Evolutionary conservation across 352 stramenopile species (phyloP), one percentile per base, ranked within the genome.

Genomic region (Saprolegnia diclina): DNA sequence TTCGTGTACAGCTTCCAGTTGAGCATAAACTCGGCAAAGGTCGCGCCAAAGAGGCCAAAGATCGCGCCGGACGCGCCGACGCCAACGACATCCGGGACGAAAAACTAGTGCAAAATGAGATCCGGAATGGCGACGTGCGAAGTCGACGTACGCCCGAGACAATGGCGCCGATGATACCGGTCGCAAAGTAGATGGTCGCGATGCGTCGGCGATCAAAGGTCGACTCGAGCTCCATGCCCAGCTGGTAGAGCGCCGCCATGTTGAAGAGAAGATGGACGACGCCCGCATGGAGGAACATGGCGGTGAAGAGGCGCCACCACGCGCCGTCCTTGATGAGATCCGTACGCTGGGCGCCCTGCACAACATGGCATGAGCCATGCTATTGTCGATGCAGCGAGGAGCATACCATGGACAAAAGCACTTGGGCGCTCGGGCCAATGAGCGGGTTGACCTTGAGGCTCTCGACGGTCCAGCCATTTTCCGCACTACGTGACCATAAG

Each of bases 31-130:
- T 92, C 84, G 13, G 82, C 79, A 61, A 89, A 71, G 37, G 78
- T 87, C 0, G 75, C 76, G 26, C 84, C 84, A 61, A 92, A 82
- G 37, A 90, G 71, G 21, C 79, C 82, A 73, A 90, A 92, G 40
- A 89, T 88, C n/a, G 80, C 85, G n/a, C 84, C 84, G 9, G 74
- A 85, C 26, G 84, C 79, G 54, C 84, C 84, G 0, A 92, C 82
- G 21, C 45, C 45, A n/a, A 69, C 46, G 37, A 67, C 6, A 53
- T 24, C 42, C 6, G 5, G 56, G 4, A 48, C 56, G 5, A 64
- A 48, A 52, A 42, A 63, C 55, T 37, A 37, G 10, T 4, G n/a
- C 7, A 16, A 32, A 26, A 44, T 44, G 42, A 50, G 19, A 6
- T 5, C 2, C 29, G 29, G 29, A 5, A 29, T 2, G 2, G 57